Evolutionary conservation across 1,139 yeast species (phyloP).

Genomic region (Blastobotrys ciferrii): DNA sequence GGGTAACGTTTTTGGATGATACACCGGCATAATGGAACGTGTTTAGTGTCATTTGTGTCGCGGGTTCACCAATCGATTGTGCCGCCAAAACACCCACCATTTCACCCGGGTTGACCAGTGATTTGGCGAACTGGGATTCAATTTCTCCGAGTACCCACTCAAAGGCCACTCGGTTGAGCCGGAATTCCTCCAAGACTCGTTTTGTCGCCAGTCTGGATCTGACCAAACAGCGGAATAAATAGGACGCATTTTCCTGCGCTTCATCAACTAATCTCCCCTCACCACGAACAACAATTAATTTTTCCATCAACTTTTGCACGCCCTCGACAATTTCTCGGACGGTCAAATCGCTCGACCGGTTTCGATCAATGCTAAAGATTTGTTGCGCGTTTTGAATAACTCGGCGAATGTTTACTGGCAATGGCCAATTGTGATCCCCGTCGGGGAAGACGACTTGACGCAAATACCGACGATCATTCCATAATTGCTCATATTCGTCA

Average conservation of each 20-base stretch:
- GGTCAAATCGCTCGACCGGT: conserved; percentile 85
- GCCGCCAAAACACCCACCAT: conserved; percentile 99
- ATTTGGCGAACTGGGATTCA: conserved; percentile 88
- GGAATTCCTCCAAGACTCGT: conserved; percentile 88
- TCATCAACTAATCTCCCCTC: conserved; percentile 67
- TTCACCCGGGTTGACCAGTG: conserved; percentile 97
- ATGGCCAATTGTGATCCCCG: conserved; percentile 96
- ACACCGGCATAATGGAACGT: conserved; percentile 99
- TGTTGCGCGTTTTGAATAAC: conserved; percentile 96
- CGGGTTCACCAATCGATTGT: conserved; percentile 99
- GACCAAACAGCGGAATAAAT: conserved; percentile 83
- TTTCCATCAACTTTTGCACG: conserved; percentile 67
- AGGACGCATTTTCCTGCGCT: conserved; percentile 91
- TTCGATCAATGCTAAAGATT: conserved; percentile 89
- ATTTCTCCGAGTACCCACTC: conserved; percentile 96
- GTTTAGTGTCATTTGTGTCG: conserved; percentile 98
- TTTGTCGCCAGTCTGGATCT: conserved; percentile 90
- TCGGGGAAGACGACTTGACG: conserved; percentile 80
- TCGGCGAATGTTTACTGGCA: conserved; percentile 96
- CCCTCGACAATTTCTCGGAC: conserved; percentile 74
- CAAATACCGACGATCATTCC: conserved; percentile 72
- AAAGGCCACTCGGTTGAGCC: conserved; percentile 79
- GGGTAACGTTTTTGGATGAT: conserved; percentile 95
- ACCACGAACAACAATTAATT: conserved; percentile 80
- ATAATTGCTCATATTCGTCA: conserved; percentile 76